Percentiles rank a stretch among this genome's conserved stretches.
These are phyloP conservation scores for Cyclotella baltica DNA, from an alignment of 108 stramenopile genomes.

Conservation along the genomic window DNA sequence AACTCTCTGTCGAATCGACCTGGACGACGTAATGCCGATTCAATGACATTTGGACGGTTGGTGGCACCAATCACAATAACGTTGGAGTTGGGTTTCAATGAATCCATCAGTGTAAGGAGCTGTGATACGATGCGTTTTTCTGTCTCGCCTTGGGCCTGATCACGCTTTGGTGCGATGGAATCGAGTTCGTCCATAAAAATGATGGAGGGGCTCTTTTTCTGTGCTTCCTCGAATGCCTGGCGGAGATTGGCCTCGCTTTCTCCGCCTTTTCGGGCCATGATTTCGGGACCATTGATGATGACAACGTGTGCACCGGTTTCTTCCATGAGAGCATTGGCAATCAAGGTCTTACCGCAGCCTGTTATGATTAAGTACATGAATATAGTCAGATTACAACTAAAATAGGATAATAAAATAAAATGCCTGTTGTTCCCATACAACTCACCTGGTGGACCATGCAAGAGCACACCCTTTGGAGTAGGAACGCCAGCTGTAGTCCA, in stretches of 20 bases:
- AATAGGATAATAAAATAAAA: too few species aligned
- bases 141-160: conserved; percentile 93
- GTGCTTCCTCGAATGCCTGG: conserved; percentile 92
- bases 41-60: conserved; percentile 93
- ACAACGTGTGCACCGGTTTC: conserved; percentile 97
- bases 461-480: conserved; percentile 95
- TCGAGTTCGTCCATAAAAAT: conserved; percentile 99
- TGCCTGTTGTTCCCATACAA: too few species aligned
- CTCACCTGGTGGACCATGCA: conserved; percentile 96
- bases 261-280: conserved; percentile 96
- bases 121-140: conserved; percentile 98
- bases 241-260: conserved; percentile 92
- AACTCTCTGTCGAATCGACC: conserved; percentile 98
- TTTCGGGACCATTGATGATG: conserved; percentile 98
- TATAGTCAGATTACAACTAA: too few species aligned
- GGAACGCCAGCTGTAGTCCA: conserved; percentile 95
- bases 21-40: conserved; percentile 94
- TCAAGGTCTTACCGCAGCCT: conserved; percentile 98
- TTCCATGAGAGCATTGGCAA: conserved; percentile 94
- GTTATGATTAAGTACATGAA: too few species aligned
- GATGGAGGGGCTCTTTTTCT: conserved; percentile 92
- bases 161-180: conserved; percentile 97
- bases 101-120: conserved; percentile 96
- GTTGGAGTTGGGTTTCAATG: conserved; percentile 88
- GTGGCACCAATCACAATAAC: conserved; percentile 98